A percentile compares a stretch with the other conserved stretches of the same genome.
Evolutionary conservation across 2,329 filamentous ascomycete species (phyloP).

Genomic region (Trichoderma breve): DNA sequence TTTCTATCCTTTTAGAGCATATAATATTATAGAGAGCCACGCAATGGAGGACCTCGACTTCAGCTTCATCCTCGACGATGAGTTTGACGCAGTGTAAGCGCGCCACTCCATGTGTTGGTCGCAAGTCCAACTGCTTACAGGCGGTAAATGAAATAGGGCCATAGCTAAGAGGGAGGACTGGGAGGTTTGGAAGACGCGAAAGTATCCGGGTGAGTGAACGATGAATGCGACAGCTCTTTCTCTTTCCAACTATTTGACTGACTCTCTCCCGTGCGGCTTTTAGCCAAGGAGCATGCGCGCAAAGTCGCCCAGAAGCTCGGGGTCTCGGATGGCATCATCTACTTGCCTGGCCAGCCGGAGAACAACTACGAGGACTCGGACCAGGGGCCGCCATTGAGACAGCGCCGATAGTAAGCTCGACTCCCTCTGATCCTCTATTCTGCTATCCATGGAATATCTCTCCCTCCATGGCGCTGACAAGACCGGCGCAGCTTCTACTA

Average conservation of each 20-base stretch:
- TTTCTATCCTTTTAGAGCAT: not conserved
- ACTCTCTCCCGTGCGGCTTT: not conserved
- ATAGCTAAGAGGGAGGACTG: conserved; percentile 15
- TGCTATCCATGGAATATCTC: not conserved
- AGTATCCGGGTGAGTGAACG: conserved; percentile 38
- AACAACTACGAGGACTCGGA: conserved; percentile 58
- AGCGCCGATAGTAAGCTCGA: conserved; percentile 55
- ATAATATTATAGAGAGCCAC: not conserved
- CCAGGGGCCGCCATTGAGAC: conserved; percentile 54
- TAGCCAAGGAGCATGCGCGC: conserved; percentile 57
- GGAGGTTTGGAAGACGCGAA: conserved; percentile 26
- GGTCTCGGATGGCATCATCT: conserved; percentile 52
- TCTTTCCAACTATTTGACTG: not conserved
- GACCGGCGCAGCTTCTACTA: conserved; percentile 53
- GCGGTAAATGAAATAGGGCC: not conserved
- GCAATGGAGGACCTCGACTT: conserved; percentile 22
- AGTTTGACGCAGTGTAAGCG: conserved; percentile 54
- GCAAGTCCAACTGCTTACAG: not conserved
- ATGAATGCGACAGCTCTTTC: not conserved
- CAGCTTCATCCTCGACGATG: conserved; percentile 47
- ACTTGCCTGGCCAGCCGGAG: conserved; percentile 52
- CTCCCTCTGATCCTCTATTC: no score
- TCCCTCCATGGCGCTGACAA: not conserved
- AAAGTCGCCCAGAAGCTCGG: conserved; percentile 54
- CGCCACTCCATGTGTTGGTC: not conserved